Percentiles rank a stretch among this genome's conserved stretches.
Conservation (phyloP, 495 filamentous ascomycete species). For the Xylaria telfairii region DNA sequence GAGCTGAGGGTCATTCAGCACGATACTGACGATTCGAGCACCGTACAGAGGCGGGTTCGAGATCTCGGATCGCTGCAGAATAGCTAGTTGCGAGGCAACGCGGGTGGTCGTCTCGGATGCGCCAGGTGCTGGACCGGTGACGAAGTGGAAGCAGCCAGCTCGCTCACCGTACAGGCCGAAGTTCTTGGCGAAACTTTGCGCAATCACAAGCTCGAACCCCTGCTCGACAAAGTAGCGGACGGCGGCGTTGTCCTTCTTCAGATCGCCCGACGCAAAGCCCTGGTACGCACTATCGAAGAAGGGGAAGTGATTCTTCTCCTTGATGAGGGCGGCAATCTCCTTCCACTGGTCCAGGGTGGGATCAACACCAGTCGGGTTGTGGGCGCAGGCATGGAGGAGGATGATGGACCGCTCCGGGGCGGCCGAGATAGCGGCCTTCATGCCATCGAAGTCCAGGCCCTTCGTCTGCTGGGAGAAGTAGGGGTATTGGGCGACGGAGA, state of each 20-base stretch:
- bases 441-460: constrained; percentile 89
- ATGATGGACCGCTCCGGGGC: constrained; percentile 83
- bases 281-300: constrained; percentile 99
- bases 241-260: constrained; percentile 84
- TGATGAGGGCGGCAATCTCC: constrained; percentile 78
- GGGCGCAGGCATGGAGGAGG: constrained; percentile 94
- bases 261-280: constrained; percentile 93
- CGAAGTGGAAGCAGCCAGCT: constrained; percentile 94
- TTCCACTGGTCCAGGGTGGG: constrained; percentile 95
- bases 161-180: constrained; percentile 97
- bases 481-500: constrained; percentile 82
- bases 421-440: constrained; percentile 68
- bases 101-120: constrained; percentile 65
- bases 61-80: constrained; percentile 96
- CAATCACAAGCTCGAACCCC: constrained; percentile 94
- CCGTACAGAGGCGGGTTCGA: constrained; percentile 95
- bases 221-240: constrained; percentile 91
- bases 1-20: constrained; percentile 81
- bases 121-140: constrained; percentile 73
- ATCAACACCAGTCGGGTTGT: constrained; percentile 98
- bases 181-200: constrained; percentile 98
- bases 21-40: constrained; percentile 79
- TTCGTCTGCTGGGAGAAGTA: constrained; percentile 89
- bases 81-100: constrained; percentile 87
- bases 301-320: constrained; percentile 82